These are phyloP conservation scores for Parastagonospora avenae DNA, from an alignment of 2,329 filamentous ascomycete genomes.

Conservation along the genomic window DNA sequence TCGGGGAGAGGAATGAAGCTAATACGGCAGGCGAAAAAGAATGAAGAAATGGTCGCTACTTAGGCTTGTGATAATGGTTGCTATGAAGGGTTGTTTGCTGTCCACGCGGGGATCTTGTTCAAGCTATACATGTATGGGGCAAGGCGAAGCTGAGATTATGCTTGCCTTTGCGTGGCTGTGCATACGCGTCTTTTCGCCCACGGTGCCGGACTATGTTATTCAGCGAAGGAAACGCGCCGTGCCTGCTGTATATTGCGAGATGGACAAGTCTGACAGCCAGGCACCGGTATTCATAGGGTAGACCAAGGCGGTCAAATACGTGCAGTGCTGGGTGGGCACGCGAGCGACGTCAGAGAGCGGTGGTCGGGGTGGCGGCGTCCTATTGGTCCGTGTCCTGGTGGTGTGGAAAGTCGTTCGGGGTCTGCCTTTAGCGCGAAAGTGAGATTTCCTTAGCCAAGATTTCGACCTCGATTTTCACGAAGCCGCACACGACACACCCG, in stretches of 20 bases:
- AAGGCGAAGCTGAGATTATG: conserved; percentile 27
- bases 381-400: not conserved
- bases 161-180: conserved; percentile 36
- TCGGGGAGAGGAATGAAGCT: conserved; percentile 21
- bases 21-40: conserved; percentile 8
- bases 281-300: conserved; percentile 10
- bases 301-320: conserved; percentile 8
- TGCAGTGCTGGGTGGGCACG: conserved; percentile 5
- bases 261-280: conserved; percentile 19
- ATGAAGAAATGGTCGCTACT: conserved; percentile 15
- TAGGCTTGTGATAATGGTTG: conserved; percentile 10
- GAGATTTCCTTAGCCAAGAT: conserved; percentile 15
- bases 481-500: conserved; percentile 34
- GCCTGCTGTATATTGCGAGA: conserved; percentile 14
- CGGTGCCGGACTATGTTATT: conserved; percentile 9
- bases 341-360: conserved; percentile 6
- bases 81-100: conserved; percentile 6
- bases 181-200: conserved; percentile 23
- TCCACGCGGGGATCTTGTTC: conserved; percentile 15
- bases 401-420: not conserved
- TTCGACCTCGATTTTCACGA: conserved; percentile 27
- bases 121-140: conserved; percentile 23
- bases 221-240: conserved; percentile 18
- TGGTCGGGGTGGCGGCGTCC: conserved; percentile 6
- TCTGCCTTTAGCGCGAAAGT: conserved; percentile 21